A percentile compares a stretch with the other conserved stretches of the same genome.
Conservation (phyloP, 2,329 filamentous ascomycete species). For the Dichotomopilus funicola region DNA sequence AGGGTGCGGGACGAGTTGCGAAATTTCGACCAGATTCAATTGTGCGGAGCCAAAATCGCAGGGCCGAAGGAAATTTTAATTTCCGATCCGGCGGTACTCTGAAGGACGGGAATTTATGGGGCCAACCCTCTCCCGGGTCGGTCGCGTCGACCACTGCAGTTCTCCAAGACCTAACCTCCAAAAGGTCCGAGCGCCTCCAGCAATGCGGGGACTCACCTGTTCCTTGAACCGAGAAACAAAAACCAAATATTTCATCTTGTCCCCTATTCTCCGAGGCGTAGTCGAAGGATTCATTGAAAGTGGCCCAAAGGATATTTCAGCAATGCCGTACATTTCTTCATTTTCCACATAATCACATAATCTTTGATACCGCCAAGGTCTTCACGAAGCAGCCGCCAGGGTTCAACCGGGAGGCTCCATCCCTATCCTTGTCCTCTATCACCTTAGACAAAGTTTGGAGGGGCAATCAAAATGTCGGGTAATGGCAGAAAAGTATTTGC, state of each 20-base stretch:
- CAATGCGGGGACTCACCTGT: too few species aligned
- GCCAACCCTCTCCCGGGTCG: neutral
- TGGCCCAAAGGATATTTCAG: too few species aligned
- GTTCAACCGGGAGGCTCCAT: too few species aligned
- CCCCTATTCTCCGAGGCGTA: too few species aligned
- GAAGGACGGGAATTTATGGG: neutral
- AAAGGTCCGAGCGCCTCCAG: too few species aligned
- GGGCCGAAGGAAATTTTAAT: slow-evolving; percentile 21
- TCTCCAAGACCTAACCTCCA: neutral
- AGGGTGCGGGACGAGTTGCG: slow-evolving; percentile 14
- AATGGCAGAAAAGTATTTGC: slow-evolving; percentile 22
- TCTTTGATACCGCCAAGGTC: neutral
- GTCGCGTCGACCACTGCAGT: neutral
- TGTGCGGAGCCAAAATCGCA: slow-evolving; percentile 28
- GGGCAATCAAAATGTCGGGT: neutral
- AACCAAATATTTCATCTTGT: too few species aligned
- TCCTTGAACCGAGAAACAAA: too few species aligned
- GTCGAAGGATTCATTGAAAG: too few species aligned
- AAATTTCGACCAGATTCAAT: slow-evolving; percentile 24
- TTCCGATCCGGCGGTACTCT: slow-evolving; percentile 16
- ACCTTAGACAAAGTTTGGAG: too few species aligned
- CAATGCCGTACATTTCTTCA: too few species aligned
- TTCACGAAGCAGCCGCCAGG: too few species aligned
- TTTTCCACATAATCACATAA: neutral
- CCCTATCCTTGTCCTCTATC: too few species aligned